phyloP scores from a whole-genome alignment of 495 filamentous ascomycete species.

The Talaromyces proteolyticus region DNA sequence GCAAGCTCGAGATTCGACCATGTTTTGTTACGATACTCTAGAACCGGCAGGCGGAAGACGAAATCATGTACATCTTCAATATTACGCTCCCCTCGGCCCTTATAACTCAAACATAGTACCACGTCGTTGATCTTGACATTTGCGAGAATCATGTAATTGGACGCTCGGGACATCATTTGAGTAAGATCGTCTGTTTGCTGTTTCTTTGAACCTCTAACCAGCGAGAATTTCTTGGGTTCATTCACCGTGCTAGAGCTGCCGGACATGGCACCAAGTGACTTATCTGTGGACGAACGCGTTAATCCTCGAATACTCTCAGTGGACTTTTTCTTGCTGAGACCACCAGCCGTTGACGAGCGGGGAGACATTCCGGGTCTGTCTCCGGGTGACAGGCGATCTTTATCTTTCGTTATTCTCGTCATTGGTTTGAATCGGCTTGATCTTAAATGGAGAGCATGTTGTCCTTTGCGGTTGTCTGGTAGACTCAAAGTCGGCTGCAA shows the following conservation, averaged over 20 bases:
- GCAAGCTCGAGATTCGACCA: conserved; percentile 98
- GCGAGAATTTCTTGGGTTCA: conserved; percentile 48
- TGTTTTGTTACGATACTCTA: conserved; percentile 97
- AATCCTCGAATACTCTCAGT: conserved; percentile 56
- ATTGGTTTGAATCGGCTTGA: conserved; percentile 32
- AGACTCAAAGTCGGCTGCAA: conserved; percentile 71
- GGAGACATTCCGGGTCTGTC: conserved; percentile 15
- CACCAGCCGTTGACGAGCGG: conserved; percentile 23
- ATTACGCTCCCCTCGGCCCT: conserved; percentile 91
- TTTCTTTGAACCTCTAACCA: conserved; percentile 47
- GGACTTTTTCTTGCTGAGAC: conserved; percentile 55
- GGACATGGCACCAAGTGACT: conserved; percentile 35
- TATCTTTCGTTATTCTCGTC: conserved; percentile 26
- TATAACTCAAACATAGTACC: conserved; percentile 93
- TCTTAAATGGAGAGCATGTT: conserved; percentile 21
- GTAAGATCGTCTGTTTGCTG: conserved; percentile 83
- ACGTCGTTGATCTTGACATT: conserved; percentile 94
- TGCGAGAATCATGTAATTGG: conserved; percentile 94
- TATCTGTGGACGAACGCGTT: conserved; percentile 41
- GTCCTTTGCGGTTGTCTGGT: conserved; percentile 39
- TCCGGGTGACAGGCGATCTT: conserved; percentile 35
- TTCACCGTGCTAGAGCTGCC: conserved; percentile 49
- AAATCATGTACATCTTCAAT: conserved; percentile 95
- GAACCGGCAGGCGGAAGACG: conserved; percentile 88
- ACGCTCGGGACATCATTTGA: conserved; percentile 94